These are phyloP conservation scores for Nematocida displodere DNA, from an alignment of 371 early-diverging fungal species.

Conservation along the genomic window DNA sequence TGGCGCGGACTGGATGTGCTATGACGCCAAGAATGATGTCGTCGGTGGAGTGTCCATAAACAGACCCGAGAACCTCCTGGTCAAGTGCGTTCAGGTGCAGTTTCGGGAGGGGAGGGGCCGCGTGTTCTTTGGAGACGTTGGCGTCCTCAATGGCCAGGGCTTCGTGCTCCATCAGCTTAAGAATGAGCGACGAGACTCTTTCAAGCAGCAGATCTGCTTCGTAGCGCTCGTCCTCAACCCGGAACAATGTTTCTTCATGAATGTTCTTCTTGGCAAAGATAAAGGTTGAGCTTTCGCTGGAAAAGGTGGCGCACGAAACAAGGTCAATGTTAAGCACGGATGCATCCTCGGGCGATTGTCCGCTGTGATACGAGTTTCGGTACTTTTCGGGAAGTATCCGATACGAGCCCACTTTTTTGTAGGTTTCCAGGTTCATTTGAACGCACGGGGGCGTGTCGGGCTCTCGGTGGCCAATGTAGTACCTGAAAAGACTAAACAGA, in stretches of 20 bases:
- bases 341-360: slow-evolving; percentile 75
- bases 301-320: slow-evolving; percentile 84
- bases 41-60: slow-evolving; percentile 56
- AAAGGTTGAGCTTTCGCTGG: slow-evolving; percentile 84
- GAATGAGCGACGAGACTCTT: slow-evolving; percentile 79
- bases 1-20: slow-evolving; percentile 77
- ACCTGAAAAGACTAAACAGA: slow-evolving; percentile 82
- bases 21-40: slow-evolving; percentile 72
- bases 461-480: slow-evolving; percentile 79
- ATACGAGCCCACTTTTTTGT: slow-evolving; percentile 61
- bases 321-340: slow-evolving; percentile 89
- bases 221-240: slow-evolving; percentile 91
- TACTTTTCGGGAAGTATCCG: slow-evolving; percentile 54
- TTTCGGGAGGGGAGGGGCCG: neutral
- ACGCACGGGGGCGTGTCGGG: slow-evolving; percentile 50
- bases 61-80: slow-evolving; percentile 72
- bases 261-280: slow-evolving; percentile 80
- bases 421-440: slow-evolving; percentile 36
- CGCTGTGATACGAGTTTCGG: slow-evolving; percentile 69
- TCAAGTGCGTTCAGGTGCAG: slow-evolving; percentile 53
- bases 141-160: slow-evolving; percentile 58
- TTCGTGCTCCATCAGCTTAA: slow-evolving; percentile 77
- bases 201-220: slow-evolving; percentile 93
- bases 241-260: slow-evolving; percentile 85
- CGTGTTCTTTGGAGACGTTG: slow-evolving; percentile 23